Percentiles rank a stretch among this genome's conserved stretches.
phyloP scores from a whole-genome alignment of 306 rosid genomes.

The Gleditsia sinensis region DNA sequence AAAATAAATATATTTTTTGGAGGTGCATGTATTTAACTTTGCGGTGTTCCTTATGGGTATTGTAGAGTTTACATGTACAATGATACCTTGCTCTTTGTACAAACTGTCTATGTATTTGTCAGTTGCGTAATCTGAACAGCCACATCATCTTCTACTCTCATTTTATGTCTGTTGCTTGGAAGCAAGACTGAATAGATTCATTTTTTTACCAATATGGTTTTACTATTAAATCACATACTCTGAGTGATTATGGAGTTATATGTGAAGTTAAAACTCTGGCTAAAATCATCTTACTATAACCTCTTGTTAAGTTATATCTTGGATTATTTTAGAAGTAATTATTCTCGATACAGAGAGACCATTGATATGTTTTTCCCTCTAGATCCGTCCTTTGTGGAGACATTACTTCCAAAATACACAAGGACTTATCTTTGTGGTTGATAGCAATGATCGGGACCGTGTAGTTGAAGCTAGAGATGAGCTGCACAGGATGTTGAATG shows the following conservation, averaged over 20 bases:
- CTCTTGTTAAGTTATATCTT: neutral
- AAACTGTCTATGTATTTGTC: neutral
- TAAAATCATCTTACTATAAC: neutral
- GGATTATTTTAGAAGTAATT: neutral
- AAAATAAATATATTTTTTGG: neutral
- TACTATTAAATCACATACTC: slow-evolving; percentile 1
- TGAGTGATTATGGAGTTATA: neutral
- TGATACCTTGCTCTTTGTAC: neutral
- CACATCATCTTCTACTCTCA: neutral
- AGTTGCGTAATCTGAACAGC: neutral
- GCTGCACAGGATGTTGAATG: slow-evolving; percentile 88
- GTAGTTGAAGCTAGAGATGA: slow-evolving; percentile 90
- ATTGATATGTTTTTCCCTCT: slow-evolving; percentile 21
- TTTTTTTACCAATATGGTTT: neutral
- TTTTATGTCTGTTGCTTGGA: neutral
- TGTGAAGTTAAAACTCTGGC: neutral
- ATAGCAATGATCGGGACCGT: slow-evolving; percentile 91
- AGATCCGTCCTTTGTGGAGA: slow-evolving; percentile 95
- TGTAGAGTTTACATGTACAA: slow-evolving; percentile 8
- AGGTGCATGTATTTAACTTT: slow-evolving; percentile 6
- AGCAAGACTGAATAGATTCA: neutral
- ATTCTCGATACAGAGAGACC: slow-evolving; percentile 7
- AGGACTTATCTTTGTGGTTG: slow-evolving; percentile 77
- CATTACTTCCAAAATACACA: slow-evolving; percentile 85
- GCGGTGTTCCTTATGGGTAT: neutral